Evolutionary conservation across 179 eudicot species (phyloP).

Genomic region (Heliamphora pulchella): DNA sequence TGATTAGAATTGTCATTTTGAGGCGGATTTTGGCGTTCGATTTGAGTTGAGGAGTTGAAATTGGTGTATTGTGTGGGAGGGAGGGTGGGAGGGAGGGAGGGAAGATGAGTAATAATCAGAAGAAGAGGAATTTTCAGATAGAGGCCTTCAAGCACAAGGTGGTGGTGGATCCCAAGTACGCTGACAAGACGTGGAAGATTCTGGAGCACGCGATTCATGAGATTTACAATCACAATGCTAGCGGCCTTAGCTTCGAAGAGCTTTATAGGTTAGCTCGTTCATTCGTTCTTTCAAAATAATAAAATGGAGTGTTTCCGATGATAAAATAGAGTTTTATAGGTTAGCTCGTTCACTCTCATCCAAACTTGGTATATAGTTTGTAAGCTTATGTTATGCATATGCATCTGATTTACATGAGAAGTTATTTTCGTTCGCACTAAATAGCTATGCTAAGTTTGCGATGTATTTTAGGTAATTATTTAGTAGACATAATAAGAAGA

Average conservation of each 20-base stretch:
- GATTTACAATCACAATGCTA: constrained; percentile 49
- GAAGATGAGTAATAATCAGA: no score
- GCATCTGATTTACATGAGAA: background rate
- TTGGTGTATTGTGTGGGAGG: background rate
- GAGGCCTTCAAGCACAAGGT: constrained; percentile 56
- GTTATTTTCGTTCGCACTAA: background rate
- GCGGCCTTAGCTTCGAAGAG: constrained; percentile 56
- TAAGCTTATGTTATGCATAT: background rate
- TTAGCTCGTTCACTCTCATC: no score
- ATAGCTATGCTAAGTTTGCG: background rate
- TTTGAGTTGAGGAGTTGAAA: background rate
- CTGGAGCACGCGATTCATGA: constrained; percentile 51
- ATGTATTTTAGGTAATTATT: background rate
- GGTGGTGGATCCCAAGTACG: constrained; percentile 54
- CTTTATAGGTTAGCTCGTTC: no score
- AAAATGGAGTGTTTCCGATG: no score
- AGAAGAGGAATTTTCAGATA: constrained; percentile 51
- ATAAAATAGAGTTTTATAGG: no score
- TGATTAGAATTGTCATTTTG: background rate
- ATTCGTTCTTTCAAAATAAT: no score
- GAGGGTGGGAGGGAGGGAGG: no score
- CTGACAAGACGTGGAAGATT: constrained; percentile 51
- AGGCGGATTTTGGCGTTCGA: background rate
- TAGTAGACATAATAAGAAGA: background rate
- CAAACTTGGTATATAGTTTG: constrained; percentile 5